Base-by-base conservation (phyloP, 139 green algal species). In the Tetratostichococcus sp. region DNA sequence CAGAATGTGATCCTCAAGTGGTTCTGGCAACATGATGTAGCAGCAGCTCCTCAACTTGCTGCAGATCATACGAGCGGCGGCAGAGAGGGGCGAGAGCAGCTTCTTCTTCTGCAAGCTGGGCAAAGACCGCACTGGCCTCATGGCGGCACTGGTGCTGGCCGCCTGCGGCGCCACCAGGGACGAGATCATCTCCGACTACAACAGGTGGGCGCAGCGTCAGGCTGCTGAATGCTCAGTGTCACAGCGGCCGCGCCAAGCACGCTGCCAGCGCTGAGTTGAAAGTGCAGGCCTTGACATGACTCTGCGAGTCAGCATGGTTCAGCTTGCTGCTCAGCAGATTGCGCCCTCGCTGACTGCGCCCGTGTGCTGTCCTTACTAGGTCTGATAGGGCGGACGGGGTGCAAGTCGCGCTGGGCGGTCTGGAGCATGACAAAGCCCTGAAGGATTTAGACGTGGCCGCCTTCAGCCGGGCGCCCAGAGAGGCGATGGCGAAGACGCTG, bases 111-210 rank as follows among this genome's bases (percentile, higher is more conserved):
- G 33, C 31, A 73, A 77, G 57, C 72, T 82, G 28, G 87, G 89
- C 66, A 94, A 94, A 74, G 89, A 94, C 73, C 81, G 90, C 50
- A 94, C 90, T 0, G 90, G 90, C 0, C 35, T 94, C 23, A 65
- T 94, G 43, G 80, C 87, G 4, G 83, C 85, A 34, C 71, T 92
- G 43, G 67, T 94, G 66, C 82, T 94, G 71, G 34, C 80, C 0
- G 72, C 73, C 43, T 83, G 86, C 35, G 88, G 87, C 0, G 84
- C 82, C 1, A 78, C 65, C 35, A 57, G 75, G 35, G 73, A 87
- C 22, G 80, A 85, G 1, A 91, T 91, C 65, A 67, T 91, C n/a
- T 74, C 77, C 17, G 86, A 91, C 43, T 91, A 91, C 66, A 42
- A 59, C 22, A 71, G 76, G 80, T 83, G 50, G 17, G 70, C 1